Evolutionary conservation across 129 eudicot genomes (phyloP).

Genomic region (Gnaphalium uliginosum): DNA sequence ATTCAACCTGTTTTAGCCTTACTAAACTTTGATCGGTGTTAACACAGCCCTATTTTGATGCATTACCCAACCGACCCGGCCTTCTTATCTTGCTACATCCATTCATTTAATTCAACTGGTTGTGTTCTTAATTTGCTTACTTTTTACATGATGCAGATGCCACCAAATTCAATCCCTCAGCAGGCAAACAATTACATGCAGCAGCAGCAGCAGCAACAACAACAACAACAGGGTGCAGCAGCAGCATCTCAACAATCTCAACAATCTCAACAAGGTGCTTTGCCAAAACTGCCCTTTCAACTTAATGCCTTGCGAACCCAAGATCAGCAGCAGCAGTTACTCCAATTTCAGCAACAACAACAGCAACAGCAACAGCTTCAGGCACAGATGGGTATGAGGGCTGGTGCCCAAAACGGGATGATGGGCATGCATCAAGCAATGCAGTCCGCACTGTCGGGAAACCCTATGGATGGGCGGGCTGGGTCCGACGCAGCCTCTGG

Average conservation of each 20-base stretch:
- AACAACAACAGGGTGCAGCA: conserved; percentile 38
- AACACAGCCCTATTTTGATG: not conserved
- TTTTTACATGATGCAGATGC: conserved; percentile 39
- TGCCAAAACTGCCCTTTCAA: conserved; percentile 59
- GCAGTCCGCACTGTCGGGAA: conserved; percentile 48
- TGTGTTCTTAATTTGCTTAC: not conserved
- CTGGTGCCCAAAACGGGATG: conserved; percentile 58
- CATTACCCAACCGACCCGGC: not conserved
- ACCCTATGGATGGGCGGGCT: conserved; percentile 49
- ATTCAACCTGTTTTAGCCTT: not conserved
- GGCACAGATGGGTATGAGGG: conserved; percentile 59
- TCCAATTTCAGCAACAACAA: conserved; percentile 56
- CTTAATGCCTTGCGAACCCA: conserved; percentile 53
- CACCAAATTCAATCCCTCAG: conserved; percentile 48
- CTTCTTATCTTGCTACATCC: not conserved
- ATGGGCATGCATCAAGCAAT: conserved; percentile 58
- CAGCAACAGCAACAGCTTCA: conserved; percentile 62
- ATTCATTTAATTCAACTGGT: not conserved
- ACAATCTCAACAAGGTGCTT: conserved; percentile 37
- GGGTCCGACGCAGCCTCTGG: conserved; percentile 47
- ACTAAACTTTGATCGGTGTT: too few species aligned
- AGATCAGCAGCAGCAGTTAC: conserved; percentile 63
- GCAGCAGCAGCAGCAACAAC: conserved; percentile 25
- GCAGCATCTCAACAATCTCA: conserved; percentile 43
- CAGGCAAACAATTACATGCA: conserved; percentile 56